Conservation (phyloP, 306 rosid species). For the Hippophae tibetana region DNA sequence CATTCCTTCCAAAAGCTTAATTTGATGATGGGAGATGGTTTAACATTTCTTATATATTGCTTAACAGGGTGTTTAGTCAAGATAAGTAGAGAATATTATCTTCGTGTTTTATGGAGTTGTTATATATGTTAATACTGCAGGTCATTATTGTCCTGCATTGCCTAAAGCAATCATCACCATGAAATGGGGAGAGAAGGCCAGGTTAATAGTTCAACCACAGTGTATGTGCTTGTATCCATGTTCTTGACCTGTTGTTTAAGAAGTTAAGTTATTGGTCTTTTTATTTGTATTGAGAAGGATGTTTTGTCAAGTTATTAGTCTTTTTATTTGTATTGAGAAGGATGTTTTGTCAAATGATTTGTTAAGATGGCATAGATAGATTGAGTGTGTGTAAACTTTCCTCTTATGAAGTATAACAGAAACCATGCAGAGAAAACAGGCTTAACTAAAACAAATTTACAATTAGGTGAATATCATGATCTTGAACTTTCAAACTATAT, state of each 20-base stretch:
- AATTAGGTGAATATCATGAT: not conserved
- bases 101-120: slow-evolving; percentile 2
- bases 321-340: slow-evolving; percentile 3
- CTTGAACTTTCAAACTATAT: not conserved
- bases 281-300: slow-evolving; percentile 4
- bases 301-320: not conserved
- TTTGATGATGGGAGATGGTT: too few relatives aligned
- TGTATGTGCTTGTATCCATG: slow-evolving; percentile 33
- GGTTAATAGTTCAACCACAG: slow-evolving; percentile 56
- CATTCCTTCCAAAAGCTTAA: too few relatives aligned
- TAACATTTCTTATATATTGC: too few relatives aligned
- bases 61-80: too few relatives aligned
- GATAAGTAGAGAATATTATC: not conserved
- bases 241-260: slow-evolving; percentile 10
- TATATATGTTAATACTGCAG: slow-evolving; percentile 21
- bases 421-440: not conserved
- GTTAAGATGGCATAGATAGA: slow-evolving; percentile 3
- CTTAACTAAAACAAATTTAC: not conserved
- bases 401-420: not conserved
- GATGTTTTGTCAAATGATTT: slow-evolving; percentile 5
- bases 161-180: slow-evolving; percentile 49
- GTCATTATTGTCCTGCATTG: slow-evolving; percentile 43
- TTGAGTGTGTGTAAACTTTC: slow-evolving; percentile 2
- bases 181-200: slow-evolving; percentile 60
- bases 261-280: not conserved